Conservation (phyloP, 495 filamentous ascomycete species). For the Lasiosphaeria hispida region DNA sequence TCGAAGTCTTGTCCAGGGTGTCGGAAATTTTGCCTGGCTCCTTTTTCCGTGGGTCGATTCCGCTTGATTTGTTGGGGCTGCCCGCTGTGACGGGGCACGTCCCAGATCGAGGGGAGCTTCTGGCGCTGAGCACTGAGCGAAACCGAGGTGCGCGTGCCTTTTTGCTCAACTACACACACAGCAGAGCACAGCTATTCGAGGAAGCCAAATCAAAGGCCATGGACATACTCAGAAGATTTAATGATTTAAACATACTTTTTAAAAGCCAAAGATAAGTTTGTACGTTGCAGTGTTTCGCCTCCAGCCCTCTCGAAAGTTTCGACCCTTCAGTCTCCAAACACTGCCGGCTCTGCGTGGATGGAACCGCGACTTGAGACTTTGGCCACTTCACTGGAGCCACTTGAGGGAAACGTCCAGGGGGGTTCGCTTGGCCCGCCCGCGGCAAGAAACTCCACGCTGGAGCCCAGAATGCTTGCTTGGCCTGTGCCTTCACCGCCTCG, state of each 20-base stretch:
- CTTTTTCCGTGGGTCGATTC: constrained; percentile 27
- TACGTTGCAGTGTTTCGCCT: too few species aligned
- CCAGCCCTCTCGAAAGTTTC: too few species aligned
- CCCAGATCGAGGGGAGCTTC: not conserved
- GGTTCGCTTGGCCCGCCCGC: not conserved
- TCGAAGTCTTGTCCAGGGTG: constrained; percentile 11
- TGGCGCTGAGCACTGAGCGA: not conserved
- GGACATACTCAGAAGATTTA: too few species aligned
- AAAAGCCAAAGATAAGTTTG: too few species aligned
- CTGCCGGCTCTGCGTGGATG: not conserved
- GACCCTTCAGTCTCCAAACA: not conserved
- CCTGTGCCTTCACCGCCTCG: constrained; percentile 16
- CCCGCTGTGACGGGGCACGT: constrained; percentile 12
- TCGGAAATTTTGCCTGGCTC: constrained; percentile 20
- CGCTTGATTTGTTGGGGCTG: constrained; percentile 28
- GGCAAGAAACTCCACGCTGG: not conserved
- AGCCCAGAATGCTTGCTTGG: not conserved
- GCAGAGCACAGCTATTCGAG: too few species aligned
- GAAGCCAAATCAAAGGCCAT: too few species aligned
- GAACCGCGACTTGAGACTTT: not conserved
- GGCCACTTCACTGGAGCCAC: not conserved
- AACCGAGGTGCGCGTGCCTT: not conserved
- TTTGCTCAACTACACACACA: too few species aligned
- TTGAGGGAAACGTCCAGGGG: not conserved
- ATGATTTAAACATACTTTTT: too few species aligned